phyloP scores from a whole-genome alignment of 2,329 filamentous ascomycete species.

The Arthrobotrys conoides region DNA sequence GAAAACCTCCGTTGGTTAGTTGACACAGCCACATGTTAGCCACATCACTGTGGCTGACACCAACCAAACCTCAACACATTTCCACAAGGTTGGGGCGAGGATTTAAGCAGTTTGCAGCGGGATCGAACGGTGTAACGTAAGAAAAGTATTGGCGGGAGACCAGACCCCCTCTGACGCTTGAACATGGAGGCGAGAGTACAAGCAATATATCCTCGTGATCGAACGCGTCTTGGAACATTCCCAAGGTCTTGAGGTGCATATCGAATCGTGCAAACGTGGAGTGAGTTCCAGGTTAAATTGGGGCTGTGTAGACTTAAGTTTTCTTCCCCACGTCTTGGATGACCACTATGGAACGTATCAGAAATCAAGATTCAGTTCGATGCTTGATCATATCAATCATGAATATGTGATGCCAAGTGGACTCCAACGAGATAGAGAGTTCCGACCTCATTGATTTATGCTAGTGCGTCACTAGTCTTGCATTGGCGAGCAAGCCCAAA shows the following conservation, averaged over 20 bases:
- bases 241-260: constrained; percentile 12
- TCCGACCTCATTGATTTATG: constrained; percentile 2
- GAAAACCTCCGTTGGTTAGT: constrained; percentile 1
- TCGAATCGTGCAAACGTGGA: constrained; percentile 20
- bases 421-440: constrained; percentile 14
- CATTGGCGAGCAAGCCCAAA: constrained; percentile 36
- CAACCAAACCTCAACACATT: constrained; percentile 22
- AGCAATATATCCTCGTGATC: constrained; percentile 42
- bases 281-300: constrained; percentile 14
- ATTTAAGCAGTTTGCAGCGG: constrained; percentile 7
- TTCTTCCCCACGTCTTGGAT: constrained; percentile 29
- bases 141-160: constrained; percentile 15
- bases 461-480: constrained; percentile 27
- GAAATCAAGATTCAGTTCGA: constrained; percentile 15
- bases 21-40: constrained; percentile 44
- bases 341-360: constrained; percentile 13
- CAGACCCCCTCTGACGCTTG: neutral
- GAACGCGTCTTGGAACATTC: neutral
- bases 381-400: constrained; percentile 20
- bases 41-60: constrained; percentile 40
- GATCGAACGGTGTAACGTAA: constrained; percentile 15
- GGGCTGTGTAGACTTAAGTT: constrained; percentile 36
- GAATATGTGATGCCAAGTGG: constrained; percentile 26
- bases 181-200: constrained; percentile 23
- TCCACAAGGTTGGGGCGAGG: neutral